Percentiles rank a stretch among this genome's conserved stretches.
phyloP scores from a whole-genome alignment of 148 eudicot species.

The Rhododendron simsii region DNA sequence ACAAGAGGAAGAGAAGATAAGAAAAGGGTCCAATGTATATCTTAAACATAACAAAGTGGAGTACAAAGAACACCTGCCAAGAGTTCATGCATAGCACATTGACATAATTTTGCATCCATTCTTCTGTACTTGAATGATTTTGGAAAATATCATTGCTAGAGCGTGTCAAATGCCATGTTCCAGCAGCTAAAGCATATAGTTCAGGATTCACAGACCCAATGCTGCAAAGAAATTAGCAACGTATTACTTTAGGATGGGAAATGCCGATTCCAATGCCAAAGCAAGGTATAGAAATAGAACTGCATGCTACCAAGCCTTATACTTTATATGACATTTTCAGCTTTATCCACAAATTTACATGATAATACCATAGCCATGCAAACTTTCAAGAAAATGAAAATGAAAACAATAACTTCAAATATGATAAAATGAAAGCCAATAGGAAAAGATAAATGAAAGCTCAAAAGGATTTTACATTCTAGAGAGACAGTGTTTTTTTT shows the following conservation, averaged over 20 bases:
- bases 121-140: conserved; percentile 28
- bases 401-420: not conserved
- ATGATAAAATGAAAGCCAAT: not conserved
- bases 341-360: not conserved
- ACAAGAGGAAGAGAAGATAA: not conserved
- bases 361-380: not conserved
- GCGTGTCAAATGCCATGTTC: conserved; percentile 38
- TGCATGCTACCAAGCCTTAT: not conserved
- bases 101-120: conserved; percentile 76
- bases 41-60: not conserved
- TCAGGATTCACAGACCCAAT: conserved; percentile 90
- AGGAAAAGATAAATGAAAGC: not conserved
- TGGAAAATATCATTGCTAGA: conserved; percentile 16
- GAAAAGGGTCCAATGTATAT: not conserved
- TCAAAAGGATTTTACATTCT: not conserved
- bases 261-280: not conserved
- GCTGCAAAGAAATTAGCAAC: conserved; percentile 38
- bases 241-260: not conserved
- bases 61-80: conserved; percentile 75
- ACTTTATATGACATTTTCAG: not conserved
- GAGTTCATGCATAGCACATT: conserved; percentile 81
- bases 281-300: not conserved
- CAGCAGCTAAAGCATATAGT: conserved; percentile 72
- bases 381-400: not conserved
- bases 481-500: not conserved